Evolutionary conservation across 139 green algal species (phyloP).

Genomic region (Volvox reticuliferus): DNA sequence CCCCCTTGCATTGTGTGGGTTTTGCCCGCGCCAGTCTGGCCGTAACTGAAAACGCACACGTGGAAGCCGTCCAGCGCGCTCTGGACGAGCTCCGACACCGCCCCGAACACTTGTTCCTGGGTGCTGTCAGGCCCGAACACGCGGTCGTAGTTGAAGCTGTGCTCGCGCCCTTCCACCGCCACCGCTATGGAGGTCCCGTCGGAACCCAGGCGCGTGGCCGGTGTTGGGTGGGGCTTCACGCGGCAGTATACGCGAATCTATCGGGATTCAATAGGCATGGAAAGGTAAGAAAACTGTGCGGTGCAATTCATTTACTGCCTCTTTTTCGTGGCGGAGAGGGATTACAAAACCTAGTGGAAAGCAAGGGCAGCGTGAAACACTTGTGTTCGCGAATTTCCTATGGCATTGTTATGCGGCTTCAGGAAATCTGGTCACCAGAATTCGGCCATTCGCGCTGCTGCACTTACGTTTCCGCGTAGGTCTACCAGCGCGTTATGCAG

Average conservation of each 20-base stretch:
- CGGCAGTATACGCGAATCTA: slow-evolving; percentile 94
- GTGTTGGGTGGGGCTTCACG: slow-evolving; percentile 68
- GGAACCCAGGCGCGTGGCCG: slow-evolving; percentile 56
- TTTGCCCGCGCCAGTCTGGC: slow-evolving; percentile 97
- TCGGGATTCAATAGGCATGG: too few species aligned
- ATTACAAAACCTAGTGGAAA: too few species aligned
- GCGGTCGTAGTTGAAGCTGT: slow-evolving; percentile 83
- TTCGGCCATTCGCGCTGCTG: background rate
- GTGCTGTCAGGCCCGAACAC: slow-evolving; percentile 68
- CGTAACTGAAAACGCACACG: slow-evolving; percentile 99
- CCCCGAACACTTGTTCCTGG: slow-evolving; percentile 86
- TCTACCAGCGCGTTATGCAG: slow-evolving; percentile 93
- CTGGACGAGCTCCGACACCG: slow-evolving; percentile 95
- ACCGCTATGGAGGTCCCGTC: slow-evolving; percentile 73
- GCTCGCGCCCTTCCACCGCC: slow-evolving; percentile 74
- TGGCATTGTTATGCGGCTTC: too few species aligned
- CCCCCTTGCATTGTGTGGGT: slow-evolving; percentile 97
- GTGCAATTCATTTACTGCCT: too few species aligned
- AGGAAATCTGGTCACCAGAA: too few species aligned
- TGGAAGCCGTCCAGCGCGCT: slow-evolving; percentile 96
- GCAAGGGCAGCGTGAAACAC: too few species aligned
- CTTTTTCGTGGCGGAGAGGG: too few species aligned
- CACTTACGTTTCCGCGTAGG: slow-evolving; percentile 85
- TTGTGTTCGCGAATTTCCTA: too few species aligned
- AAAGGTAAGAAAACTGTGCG: too few species aligned